Evolutionary conservation across 345 rosid genomes (phyloP).

Genomic region (Hirschfeldia incana): DNA sequence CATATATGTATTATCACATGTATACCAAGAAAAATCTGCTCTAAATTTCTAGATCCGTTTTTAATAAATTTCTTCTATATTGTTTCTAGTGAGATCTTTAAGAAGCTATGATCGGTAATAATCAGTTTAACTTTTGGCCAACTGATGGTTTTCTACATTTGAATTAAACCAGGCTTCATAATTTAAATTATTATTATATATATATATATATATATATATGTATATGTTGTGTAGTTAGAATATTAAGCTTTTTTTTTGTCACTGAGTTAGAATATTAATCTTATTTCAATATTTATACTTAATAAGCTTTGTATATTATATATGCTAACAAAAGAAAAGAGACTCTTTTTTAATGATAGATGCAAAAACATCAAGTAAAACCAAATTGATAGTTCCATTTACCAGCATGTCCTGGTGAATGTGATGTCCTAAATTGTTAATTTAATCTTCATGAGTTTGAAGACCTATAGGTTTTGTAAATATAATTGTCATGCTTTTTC

Average conservation of each 20-base stretch:
- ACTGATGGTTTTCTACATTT: neutral
- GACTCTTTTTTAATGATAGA: neutral
- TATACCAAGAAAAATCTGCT: neutral
- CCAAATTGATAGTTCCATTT: slow-evolving; percentile 2
- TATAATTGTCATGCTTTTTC: neutral
- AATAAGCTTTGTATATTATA: neutral
- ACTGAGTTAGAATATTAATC: no score
- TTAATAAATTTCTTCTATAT: neutral
- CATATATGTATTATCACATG: neutral
- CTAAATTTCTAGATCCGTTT: neutral
- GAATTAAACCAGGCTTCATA: neutral
- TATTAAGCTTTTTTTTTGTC: neutral
- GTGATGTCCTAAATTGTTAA: neutral
- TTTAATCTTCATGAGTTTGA: neutral
- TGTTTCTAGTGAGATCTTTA: neutral
- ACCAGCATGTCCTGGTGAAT: slow-evolving; percentile 2
- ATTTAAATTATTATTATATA: neutral
- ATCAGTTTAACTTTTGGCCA: neutral
- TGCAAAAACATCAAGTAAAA: neutral
- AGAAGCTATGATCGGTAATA: slow-evolving; percentile 1
- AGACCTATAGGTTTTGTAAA: slow-evolving; percentile 3
- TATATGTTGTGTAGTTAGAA: neutral
- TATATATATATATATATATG: no score
- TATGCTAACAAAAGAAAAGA: neutral
- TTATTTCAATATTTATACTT: neutral